These are phyloP conservation scores for Spiromastix sp. DNA, from an alignment of 2,329 filamentous ascomycete species.

Conservation along the genomic window DNA sequence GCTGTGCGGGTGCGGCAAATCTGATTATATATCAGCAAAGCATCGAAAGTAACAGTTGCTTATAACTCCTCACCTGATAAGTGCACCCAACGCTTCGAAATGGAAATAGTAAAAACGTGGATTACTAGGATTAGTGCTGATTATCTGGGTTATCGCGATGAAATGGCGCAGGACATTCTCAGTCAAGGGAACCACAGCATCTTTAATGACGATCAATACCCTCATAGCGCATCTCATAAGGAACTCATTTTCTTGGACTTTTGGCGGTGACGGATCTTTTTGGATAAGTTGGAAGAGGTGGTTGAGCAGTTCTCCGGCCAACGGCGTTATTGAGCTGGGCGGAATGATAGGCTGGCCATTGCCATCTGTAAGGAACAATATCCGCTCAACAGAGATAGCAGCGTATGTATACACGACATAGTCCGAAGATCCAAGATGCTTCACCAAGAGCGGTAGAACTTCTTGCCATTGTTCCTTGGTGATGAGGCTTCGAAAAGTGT, in stretches of 20 bases:
- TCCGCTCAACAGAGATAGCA: slow-evolving; percentile 89
- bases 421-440: slow-evolving; percentile 79
- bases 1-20: slow-evolving; percentile 58
- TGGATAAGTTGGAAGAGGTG: slow-evolving; percentile 89
- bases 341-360: slow-evolving; percentile 69
- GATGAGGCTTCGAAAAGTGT: slow-evolving; percentile 91
- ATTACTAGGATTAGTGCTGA: slow-evolving; percentile 91
- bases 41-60: neutral
- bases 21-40: slow-evolving; percentile 16
- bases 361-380: slow-evolving; percentile 71
- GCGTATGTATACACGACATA: slow-evolving; percentile 98
- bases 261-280: slow-evolving; percentile 71
- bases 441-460: slow-evolving; percentile 80
- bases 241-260: slow-evolving; percentile 98
- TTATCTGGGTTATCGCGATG: slow-evolving; percentile 80
- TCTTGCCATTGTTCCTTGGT: slow-evolving; percentile 86
- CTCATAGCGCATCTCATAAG: slow-evolving; percentile 98
- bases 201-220: slow-evolving; percentile 86
- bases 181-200: slow-evolving; percentile 61
- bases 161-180: slow-evolving; percentile 76
- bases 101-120: slow-evolving; percentile 98
- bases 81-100: slow-evolving; percentile 85
- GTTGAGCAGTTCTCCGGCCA: slow-evolving; percentile 75
- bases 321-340: slow-evolving; percentile 64
- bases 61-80: slow-evolving; percentile 52